Conservation (phyloP, 768 basidiomycete genomes). For the Boletellus emodensis region DNA sequence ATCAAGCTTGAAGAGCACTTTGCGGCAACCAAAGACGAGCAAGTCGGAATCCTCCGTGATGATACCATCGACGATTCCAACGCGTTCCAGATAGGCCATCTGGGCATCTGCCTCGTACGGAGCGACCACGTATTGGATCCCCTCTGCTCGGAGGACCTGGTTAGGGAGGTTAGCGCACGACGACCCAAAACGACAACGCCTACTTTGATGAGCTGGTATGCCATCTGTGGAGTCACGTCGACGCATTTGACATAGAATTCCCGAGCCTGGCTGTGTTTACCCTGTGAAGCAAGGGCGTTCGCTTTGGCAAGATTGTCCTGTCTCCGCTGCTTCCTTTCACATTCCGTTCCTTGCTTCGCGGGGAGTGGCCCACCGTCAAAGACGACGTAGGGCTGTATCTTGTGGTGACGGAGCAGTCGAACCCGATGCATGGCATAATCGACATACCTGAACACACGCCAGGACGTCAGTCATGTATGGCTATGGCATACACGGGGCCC, state of each 20-base stretch:
- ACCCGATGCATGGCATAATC: constrained; percentile 94
- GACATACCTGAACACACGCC: constrained; percentile 67
- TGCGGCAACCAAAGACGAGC: constrained; percentile 93
- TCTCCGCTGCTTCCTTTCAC: constrained; percentile 68
- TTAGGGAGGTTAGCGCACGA: constrained; percentile 4
- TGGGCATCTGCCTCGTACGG: constrained; percentile 99
- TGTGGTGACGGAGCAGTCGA: constrained; percentile 77
- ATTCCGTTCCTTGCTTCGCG: constrained; percentile 89
- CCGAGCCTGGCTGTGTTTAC: constrained; percentile 74
- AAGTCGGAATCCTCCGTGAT: constrained; percentile 98
- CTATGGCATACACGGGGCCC: neutral
- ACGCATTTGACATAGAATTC: constrained; percentile 88
- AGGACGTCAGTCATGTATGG: constrained; percentile 1
- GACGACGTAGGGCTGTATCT: constrained; percentile 85
- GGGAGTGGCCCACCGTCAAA: constrained; percentile 96
- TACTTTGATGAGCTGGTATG: constrained; percentile 95
- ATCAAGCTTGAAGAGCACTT: constrained; percentile 93
- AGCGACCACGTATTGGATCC: constrained; percentile 83
- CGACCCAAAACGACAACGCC: neutral
- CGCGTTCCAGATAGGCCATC: constrained; percentile 83
- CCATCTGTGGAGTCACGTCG: constrained; percentile 97
- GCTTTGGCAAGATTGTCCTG: constrained; percentile 75
- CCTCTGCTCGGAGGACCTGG: constrained; percentile 82
- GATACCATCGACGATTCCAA: constrained; percentile 82
- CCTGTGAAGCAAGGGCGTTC: constrained; percentile 69